Base-by-base conservation (phyloP, 305 asterid genomes). In the Fraxinus floribunda region DNA sequence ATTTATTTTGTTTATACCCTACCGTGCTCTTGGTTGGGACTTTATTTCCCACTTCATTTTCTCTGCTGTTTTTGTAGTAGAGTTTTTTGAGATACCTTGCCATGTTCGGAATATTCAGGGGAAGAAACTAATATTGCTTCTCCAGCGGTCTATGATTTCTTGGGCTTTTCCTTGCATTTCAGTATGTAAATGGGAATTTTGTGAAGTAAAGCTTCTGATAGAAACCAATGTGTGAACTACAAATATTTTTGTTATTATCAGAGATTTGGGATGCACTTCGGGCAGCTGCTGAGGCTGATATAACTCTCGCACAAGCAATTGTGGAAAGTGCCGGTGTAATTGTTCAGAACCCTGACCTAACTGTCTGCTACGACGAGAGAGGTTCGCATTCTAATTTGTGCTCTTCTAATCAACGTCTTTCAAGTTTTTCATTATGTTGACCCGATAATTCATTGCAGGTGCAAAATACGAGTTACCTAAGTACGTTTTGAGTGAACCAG, bases 201-300 rank as follows among this genome's bases (percentile, higher is more conserved):
- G 74, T 66, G 74, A 66, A 66, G 75, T 16, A 5, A 34, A 30
- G 76, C 44, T 34, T 32, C 24, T 71, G 13, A 16, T 71, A 34
- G 34, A 32, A 5, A 32, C 41, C 41, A 60, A 60, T 60, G 36
- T 13, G 44, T 71, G 76, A 22, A 35, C 22, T 62, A n/a, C 39
- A 36, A 9, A 41, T 22, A 26, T 76, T 35, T 26, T 75, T 13
- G 41, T 39, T 75, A 9, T 62, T 26, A 77, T 75, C 90, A 95
- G 99, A 95, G 87, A 95, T 95, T 46, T 95, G 99, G 99, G 99
- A 94, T 85, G 98, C 98, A 36, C 98, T 95, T 18, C 88, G 92
- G 30, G 99, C 97, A 68, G 97, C 99, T 52, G 96, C 98, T 0
- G 99, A 93, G 82, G 97, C 97, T 83, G 97, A 93, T 75, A 30